Conservation (phyloP, 345 rosid genomes). For the Arabis alpina region DNA sequence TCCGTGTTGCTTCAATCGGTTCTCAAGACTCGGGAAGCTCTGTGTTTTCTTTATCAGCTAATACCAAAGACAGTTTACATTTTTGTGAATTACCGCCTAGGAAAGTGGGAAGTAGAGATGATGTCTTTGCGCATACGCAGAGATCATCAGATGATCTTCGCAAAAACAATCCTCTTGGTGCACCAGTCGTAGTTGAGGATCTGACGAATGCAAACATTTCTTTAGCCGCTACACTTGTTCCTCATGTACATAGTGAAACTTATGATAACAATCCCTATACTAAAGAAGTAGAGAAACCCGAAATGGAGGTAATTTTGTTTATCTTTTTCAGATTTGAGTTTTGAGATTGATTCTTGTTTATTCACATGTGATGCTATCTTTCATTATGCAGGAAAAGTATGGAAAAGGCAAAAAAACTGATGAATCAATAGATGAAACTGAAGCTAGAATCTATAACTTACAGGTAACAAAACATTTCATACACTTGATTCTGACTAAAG, state of each 20-base stretch:
- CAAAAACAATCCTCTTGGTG: conserved; percentile 27
- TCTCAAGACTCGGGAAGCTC: conserved; percentile 47
- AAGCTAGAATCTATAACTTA: conserved; percentile 75
- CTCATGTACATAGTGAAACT: conserved; percentile 50
- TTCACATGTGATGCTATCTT: not conserved
- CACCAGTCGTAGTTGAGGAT: conserved; percentile 63
- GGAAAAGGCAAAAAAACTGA: conserved; percentile 44
- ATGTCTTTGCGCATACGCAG: conserved; percentile 38
- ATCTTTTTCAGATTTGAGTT: not conserved
- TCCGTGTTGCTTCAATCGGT: conserved; percentile 36
- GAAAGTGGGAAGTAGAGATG: conserved; percentile 42
- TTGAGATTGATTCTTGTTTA: not conserved
- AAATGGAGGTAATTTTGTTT: conserved; percentile 51
- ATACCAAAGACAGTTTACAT: conserved; percentile 29
- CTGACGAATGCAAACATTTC: conserved; percentile 53
- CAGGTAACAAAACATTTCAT: conserved; percentile 36
- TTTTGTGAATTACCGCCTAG: conserved; percentile 35
- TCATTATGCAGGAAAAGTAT: conserved; percentile 48
- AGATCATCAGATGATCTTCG: conserved; percentile 35
- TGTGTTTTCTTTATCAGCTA: conserved; percentile 43
- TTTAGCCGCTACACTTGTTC: conserved; percentile 46
- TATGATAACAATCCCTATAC: conserved; percentile 45
- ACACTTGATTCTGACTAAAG: not conserved
- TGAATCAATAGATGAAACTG: conserved; percentile 69
- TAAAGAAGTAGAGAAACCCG: conserved; percentile 44